phyloP scores from a whole-genome alignment of 164 flowering plant species.

The Echeveria elegans region DNA sequence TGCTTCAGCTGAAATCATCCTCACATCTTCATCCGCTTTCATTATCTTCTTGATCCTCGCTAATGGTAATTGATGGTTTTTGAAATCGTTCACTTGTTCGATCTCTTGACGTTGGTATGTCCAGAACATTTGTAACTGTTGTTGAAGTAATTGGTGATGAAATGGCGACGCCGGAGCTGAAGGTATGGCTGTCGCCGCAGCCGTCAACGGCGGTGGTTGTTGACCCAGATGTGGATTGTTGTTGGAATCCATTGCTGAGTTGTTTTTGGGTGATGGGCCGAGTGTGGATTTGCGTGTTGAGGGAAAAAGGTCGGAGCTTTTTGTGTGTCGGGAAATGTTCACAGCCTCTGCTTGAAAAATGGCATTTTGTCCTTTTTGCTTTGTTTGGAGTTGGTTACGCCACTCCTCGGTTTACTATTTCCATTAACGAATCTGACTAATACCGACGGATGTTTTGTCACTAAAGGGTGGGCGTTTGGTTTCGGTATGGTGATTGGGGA shows the following conservation, averaged over 20 bases:
- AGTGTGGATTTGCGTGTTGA: not conserved
- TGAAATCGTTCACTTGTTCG: slow-evolving; percentile 72
- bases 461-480: not conserved
- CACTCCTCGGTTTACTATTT: not conserved
- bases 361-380: not conserved
- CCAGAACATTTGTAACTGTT: slow-evolving; percentile 92
- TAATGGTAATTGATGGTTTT: slow-evolving; percentile 86
- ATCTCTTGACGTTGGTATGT: slow-evolving; percentile 70
- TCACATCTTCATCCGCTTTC: too few relatives aligned
- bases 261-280: not conserved
- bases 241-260: not conserved
- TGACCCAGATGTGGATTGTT: slow-evolving; percentile 21
- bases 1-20: too few relatives aligned
- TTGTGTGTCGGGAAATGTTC: not conserved
- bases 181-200: not conserved
- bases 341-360: not conserved
- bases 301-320: not conserved
- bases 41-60: slow-evolving; percentile 96
- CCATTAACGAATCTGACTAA: too few relatives aligned
- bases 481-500: not conserved
- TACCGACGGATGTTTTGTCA: not conserved
- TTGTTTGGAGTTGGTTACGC: not conserved
- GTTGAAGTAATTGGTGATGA: slow-evolving; percentile 66
- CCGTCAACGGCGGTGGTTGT: not conserved
- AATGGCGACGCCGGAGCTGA: not conserved